A percentile compares a stretch with the other conserved stretches of the same genome.
Evolutionary conservation across 202 grass and related monocot species (phyloP).

Genomic region (Saccharum hybrid): DNA sequence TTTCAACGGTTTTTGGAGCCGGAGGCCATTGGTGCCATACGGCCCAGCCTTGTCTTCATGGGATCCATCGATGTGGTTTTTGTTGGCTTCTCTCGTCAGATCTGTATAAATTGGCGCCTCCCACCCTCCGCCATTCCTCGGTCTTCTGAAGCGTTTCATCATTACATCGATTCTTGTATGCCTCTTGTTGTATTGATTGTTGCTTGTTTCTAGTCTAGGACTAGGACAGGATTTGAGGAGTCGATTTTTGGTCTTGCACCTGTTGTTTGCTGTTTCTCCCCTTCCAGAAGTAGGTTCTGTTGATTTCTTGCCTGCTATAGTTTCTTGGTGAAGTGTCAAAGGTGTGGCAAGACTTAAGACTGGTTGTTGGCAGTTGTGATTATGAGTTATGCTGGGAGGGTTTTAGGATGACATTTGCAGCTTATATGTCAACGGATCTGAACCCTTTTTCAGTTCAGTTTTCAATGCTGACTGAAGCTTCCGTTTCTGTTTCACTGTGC

Average conservation of each 20-base stretch:
- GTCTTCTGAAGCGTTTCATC: conserved; percentile 23
- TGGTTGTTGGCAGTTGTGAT: neutral
- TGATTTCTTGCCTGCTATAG: neutral
- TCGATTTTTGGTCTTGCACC: neutral
- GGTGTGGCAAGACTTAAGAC: neutral
- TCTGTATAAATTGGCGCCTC: conserved; percentile 46
- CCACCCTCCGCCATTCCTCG: neutral
- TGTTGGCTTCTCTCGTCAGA: conserved; percentile 37
- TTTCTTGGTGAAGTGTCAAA: conserved; percentile 19
- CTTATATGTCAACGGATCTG: conserved; percentile 11
- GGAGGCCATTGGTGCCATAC: conserved; percentile 25
- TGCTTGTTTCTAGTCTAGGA: neutral
- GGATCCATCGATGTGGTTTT: conserved; percentile 34
- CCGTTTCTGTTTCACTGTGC: neutral
- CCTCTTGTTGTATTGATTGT: neutral
- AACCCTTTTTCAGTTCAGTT: neutral
- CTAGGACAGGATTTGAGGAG: neutral
- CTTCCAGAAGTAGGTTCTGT: conserved; percentile 3
- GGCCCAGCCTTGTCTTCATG: conserved; percentile 1
- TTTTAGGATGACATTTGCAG: conserved; percentile 3
- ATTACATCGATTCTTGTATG: conserved; percentile 31
- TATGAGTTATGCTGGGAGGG: neutral
- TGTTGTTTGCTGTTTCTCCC: neutral
- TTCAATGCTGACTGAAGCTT: conserved; percentile 1
- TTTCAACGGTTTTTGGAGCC: conserved; percentile 42